Base-by-base conservation (phyloP, 495 filamentous ascomycete species). In the Oleoguttula mirabilis region DNA sequence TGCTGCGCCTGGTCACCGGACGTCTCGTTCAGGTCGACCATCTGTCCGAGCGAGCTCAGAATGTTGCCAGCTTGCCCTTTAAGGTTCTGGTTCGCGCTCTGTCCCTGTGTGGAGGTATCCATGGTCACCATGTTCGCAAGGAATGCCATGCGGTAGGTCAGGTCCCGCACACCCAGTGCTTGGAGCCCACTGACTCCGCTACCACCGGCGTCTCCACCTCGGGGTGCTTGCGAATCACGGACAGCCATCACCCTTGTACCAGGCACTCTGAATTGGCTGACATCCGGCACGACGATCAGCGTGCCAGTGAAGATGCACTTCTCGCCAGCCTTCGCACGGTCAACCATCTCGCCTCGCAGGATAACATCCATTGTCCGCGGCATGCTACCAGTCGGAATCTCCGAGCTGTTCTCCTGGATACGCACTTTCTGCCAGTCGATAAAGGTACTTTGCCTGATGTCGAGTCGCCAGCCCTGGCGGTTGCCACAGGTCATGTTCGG, bases 391-490 rank as follows among this genome's bases (percentile, higher is more conserved):
- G 90, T 99, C 0, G 90, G 90, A 35, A 99, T 99, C 60, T 99
- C 90, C 14, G 87, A 88, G 39, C 84, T 90, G 59, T 94, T 96
- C 64, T 99, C 90, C 61, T 99, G 90, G 22, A 96, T 80, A 38
- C 92, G 78, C 17, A 96, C 83, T 59, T 96, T 96, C 51, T 99
- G 90, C 90, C 90, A 99, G 62, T 99, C 90, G 16, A 96, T 82
- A 55, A 99, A 99, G 2, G 88, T 94, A 58, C 87, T 94, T 60
- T 94, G 90, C 32, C 85, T 74, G 57, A 99, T 96, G 52, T 99
- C 88, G 4, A 99, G 67, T 19, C 85, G 76, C 90, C 90, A 99
- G 15, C 82, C 86, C 35, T 71, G 63, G 20, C 88, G 79, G 65
- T 99, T 99, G 42, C 75, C 75, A 56, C 90, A 99, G n/a, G 72